Evolutionary conservation across 2,329 filamentous ascomycete genomes (phyloP).

Genomic region (Ilyonectria robusta): DNA sequence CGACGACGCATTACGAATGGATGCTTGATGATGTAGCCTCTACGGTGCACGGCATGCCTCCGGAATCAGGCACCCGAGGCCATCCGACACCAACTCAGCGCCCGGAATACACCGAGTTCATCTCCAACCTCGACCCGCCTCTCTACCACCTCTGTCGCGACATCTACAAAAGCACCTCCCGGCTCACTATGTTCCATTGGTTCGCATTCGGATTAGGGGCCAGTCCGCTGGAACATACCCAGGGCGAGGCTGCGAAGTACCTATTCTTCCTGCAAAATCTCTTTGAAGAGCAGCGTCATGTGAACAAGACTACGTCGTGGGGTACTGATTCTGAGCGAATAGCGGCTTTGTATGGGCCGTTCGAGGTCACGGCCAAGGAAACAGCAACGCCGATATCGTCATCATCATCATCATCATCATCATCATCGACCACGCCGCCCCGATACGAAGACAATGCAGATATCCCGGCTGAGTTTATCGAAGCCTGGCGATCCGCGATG

Average conservation of each 20-base stretch:
- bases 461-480: neutral
- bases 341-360: neutral
- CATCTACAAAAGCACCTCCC: neutral
- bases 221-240: neutral
- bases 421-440: neutral
- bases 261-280: neutral
- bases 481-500: neutral
- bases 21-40: too few species aligned
- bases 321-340: neutral
- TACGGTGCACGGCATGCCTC: neutral
- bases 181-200: too few species aligned
- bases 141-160: neutral
- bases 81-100: neutral
- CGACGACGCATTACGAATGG: neutral
- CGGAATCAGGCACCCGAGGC: neutral
- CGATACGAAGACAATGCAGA: neutral
- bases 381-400: neutral
- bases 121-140: neutral
- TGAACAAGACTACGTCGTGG: neutral
- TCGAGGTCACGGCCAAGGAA: neutral
- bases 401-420: neutral
- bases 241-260: neutral
- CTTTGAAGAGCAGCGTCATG: neutral
- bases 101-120: neutral
- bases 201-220: neutral